Evolutionary conservation across 495 filamentous ascomycete species (phyloP).

Genomic region (Schizothecium vesticola): DNA sequence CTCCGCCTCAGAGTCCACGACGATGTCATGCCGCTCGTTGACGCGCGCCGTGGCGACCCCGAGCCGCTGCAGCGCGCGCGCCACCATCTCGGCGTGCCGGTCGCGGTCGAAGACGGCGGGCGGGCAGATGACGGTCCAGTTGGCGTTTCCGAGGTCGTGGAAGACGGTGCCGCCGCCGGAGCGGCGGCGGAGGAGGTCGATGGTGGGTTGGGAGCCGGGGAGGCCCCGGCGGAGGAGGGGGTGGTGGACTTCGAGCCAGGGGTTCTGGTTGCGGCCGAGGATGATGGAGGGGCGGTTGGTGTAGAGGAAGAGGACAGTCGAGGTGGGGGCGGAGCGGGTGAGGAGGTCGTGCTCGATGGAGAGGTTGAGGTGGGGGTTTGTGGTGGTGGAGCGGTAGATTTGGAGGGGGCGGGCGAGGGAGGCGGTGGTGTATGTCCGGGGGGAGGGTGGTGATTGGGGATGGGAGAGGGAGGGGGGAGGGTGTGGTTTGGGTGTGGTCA

Average conservation of each 20-base stretch:
- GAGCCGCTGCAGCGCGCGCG: slow-evolving; percentile 60
- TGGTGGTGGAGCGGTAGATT: slow-evolving; percentile 70
- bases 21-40: slow-evolving; percentile 91
- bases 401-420: slow-evolving; percentile 29
- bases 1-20: slow-evolving; percentile 48
- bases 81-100: slow-evolving; percentile 87
- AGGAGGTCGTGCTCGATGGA: slow-evolving; percentile 92
- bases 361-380: slow-evolving; percentile 84
- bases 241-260: slow-evolving; percentile 87
- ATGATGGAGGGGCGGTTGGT: slow-evolving; percentile 79
- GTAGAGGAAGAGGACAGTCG: slow-evolving; percentile 80
- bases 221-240: slow-evolving; percentile 40
- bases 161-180: slow-evolving; percentile 91
- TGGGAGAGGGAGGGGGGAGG: not conserved
- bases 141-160: slow-evolving; percentile 87
- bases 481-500: not conserved
- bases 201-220: not conserved
- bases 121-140: slow-evolving; percentile 87
- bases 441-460: not conserved
- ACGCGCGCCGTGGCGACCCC: slow-evolving; percentile 52
- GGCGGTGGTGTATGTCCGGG: not conserved
- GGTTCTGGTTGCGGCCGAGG: slow-evolving; percentile 95
- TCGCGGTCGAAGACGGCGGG: slow-evolving; percentile 68
- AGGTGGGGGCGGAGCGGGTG: slow-evolving; percentile 60
- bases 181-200: slow-evolving; percentile 70